Conservation (phyloP, 1,139 yeast genomes). For the Hemisphaericaspora subhashii region DNA sequence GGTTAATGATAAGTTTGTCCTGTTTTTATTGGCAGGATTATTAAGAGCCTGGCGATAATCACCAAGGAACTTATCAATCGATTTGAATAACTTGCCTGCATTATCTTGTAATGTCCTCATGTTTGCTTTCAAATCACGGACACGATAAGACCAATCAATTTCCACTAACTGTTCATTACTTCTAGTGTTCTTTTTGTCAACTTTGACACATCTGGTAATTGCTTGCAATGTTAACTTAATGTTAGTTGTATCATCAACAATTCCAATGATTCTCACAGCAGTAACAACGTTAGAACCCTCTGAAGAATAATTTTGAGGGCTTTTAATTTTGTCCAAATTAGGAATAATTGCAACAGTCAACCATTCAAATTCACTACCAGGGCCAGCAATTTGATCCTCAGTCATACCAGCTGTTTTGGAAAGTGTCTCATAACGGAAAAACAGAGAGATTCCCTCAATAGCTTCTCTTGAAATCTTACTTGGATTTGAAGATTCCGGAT, state of each 20-base stretch:
- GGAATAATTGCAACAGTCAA: slow-evolving; percentile 42
- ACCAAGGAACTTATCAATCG: slow-evolving; percentile 43
- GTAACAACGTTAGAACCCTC: slow-evolving; percentile 35
- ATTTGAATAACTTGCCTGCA: slow-evolving; percentile 32
- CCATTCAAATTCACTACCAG: slow-evolving; percentile 34
- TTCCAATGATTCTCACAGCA: slow-evolving; percentile 49
- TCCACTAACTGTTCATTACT: slow-evolving; percentile 32
- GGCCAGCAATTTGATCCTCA: slow-evolving; percentile 11
- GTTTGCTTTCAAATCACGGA: slow-evolving; percentile 20
- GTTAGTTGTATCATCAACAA: slow-evolving; percentile 45
- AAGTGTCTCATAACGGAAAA: slow-evolving; percentile 24
- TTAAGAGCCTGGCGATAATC: slow-evolving; percentile 36
- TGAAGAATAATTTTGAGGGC: slow-evolving; percentile 17
- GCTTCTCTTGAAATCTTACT: slow-evolving; percentile 36
- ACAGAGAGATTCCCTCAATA: slow-evolving; percentile 32
- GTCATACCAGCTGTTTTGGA: slow-evolving; percentile 9
- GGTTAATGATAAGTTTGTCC: slow-evolving; percentile 12
- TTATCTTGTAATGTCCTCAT: slow-evolving; percentile 27
- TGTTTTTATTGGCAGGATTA: slow-evolving; percentile 10
- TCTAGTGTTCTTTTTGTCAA: slow-evolving; percentile 13
- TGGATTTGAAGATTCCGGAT: slow-evolving; percentile 12
- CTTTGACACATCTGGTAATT: slow-evolving; percentile 43
- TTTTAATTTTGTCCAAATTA: slow-evolving; percentile 37
- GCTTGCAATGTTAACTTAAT: slow-evolving; percentile 56
- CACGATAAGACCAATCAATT: slow-evolving; percentile 27